These are phyloP conservation scores for Myriosclerotinia duriaeana DNA, from an alignment of 2,329 filamentous ascomycete species.

Conservation along the genomic window DNA sequence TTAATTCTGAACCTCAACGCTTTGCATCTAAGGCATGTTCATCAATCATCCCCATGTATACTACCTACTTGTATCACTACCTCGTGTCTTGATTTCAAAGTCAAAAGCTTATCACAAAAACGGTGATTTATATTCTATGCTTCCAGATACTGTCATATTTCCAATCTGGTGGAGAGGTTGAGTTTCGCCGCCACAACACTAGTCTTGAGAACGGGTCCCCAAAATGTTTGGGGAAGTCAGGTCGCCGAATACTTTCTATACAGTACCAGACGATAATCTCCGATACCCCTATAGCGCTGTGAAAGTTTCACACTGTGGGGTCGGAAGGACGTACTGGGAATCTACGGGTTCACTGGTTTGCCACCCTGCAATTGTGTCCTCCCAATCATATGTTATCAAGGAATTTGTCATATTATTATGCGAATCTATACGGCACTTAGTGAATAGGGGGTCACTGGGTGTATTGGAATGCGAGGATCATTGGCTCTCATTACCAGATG, in stretches of 20 bases:
- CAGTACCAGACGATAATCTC: not conserved
- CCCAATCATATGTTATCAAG: not conserved
- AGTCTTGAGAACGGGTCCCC: conserved; percentile 10
- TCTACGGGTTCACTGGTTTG: conserved; percentile 12
- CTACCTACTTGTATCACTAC: not conserved
- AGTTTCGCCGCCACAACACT: not conserved
- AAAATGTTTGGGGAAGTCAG: conserved; percentile 4
- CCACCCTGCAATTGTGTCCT: conserved; percentile 9
- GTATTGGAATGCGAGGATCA: not conserved
- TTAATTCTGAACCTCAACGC: not conserved
- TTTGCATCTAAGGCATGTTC: not conserved
- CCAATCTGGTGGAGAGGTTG: not conserved
- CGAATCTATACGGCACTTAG: not conserved
- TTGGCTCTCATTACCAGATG: not conserved
- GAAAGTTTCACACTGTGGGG: conserved; percentile 15
- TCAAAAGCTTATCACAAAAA: not conserved
- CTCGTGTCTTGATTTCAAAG: not conserved
- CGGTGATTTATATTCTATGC: not conserved
- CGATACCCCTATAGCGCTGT: conserved; percentile 6
- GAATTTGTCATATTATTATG: not conserved
- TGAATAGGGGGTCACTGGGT: not conserved
- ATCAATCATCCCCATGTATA: not conserved
- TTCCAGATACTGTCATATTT: conserved; percentile 5
- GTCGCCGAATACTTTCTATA: conserved; percentile 17
- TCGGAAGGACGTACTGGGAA: conserved; percentile 1